Percentiles rank a stretch among this genome's conserved stretches.
These are phyloP conservation scores for Lantana camara DNA, from an alignment of 257 asterid genomes.

Conservation along the genomic window DNA sequence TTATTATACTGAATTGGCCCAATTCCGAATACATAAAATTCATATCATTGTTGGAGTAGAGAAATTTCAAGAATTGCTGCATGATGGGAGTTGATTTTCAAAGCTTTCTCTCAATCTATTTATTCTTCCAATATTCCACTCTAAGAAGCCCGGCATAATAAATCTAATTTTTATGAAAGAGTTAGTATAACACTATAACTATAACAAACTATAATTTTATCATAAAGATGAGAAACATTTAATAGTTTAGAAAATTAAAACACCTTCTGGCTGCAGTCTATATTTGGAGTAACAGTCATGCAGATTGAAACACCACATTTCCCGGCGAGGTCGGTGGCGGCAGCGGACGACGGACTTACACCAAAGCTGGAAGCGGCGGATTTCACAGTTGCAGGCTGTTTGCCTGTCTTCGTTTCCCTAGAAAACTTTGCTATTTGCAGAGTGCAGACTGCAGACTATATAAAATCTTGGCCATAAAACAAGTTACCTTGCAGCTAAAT, in stretches of 20 bases:
- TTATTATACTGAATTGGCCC: too few relatives aligned
- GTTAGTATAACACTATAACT: too few relatives aligned
- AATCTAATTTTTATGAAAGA: not conserved
- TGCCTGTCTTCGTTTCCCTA: too few relatives aligned
- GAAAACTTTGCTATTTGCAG: too few relatives aligned
- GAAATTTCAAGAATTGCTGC: too few relatives aligned
- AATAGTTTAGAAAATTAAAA: not conserved
- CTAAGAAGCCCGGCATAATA: constrained; percentile 48
- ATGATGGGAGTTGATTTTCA: not conserved
- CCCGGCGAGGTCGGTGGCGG: constrained; percentile 58
- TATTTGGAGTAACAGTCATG: constrained; percentile 34
- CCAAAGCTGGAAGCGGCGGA: constrained; percentile 44
- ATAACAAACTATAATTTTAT: not conserved
- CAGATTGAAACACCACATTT: constrained; percentile 48
- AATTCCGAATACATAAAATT: too few relatives aligned
- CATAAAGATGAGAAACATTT: not conserved
- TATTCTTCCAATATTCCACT: constrained; percentile 14
- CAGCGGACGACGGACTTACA: constrained; percentile 37
- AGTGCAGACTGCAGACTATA: too few relatives aligned
- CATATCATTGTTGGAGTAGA: too few relatives aligned
- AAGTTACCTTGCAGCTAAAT: too few relatives aligned
- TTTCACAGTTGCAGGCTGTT: constrained; percentile 58
- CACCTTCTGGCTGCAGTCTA: constrained; percentile 57
- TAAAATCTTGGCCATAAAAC: too few relatives aligned
- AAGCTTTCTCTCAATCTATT: constrained; percentile 28